Evolutionary conservation across 352 stramenopile species (phyloP).

Genomic region (Globisporangium cystogenes): DNA sequence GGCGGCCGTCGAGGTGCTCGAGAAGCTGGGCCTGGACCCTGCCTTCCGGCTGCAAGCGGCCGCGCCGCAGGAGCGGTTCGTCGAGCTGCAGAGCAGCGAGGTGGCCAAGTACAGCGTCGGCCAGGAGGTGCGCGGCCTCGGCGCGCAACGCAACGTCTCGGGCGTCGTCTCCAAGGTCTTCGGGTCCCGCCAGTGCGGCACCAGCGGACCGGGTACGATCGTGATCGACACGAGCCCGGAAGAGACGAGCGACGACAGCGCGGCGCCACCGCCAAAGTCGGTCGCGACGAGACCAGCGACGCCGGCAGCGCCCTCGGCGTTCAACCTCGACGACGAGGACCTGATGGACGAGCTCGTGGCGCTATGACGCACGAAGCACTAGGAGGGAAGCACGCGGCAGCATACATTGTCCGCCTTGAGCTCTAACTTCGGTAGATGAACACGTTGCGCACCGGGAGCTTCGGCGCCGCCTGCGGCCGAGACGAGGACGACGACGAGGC

Average conservation of each 20-base stretch:
- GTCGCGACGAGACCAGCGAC: neutral
- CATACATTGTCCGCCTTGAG: neutral
- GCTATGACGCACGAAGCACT: neutral
- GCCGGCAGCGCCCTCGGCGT: neutral
- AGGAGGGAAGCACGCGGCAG: neutral
- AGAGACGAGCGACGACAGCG: neutral
- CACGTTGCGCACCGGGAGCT: conserved; percentile 14
- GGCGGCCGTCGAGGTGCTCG: conserved; percentile 41
- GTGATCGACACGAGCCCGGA: conserved; percentile 56
- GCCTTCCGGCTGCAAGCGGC: conserved; percentile 27
- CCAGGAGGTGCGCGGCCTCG: conserved; percentile 46
- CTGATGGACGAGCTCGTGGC: conserved; percentile 5
- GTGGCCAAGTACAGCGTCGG: conserved; percentile 72
- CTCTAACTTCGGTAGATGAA: conserved; percentile 17
- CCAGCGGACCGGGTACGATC: conserved; percentile 57
- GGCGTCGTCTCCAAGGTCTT: conserved; percentile 69
- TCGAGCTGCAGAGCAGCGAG: conserved; percentile 78
- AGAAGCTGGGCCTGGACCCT: conserved; percentile 44
- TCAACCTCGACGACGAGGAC: conserved; percentile 6
- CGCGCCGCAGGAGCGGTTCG: conserved; percentile 34
- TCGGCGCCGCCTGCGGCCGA: conserved; percentile 7
- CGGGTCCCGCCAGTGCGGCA: conserved; percentile 63
- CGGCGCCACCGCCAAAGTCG: neutral
- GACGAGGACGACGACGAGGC: conserved; percentile 4
- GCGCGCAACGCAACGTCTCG: conserved; percentile 41